These are phyloP conservation scores for Teunomyces kruisii DNA, from an alignment of 805 yeast genomes.

Conservation along the genomic window DNA sequence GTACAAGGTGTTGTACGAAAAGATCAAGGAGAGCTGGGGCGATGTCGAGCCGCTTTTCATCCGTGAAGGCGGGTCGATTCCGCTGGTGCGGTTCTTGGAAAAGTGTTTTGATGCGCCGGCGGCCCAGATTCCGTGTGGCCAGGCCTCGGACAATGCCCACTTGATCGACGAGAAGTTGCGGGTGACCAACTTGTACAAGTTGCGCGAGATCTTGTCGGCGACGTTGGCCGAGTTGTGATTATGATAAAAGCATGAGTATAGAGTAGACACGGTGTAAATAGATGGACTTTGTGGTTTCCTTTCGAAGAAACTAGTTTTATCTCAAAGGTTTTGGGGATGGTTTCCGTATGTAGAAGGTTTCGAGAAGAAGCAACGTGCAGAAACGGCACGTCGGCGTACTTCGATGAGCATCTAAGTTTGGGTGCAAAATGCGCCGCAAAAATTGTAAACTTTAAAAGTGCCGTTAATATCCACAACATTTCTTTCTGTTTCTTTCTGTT, in stretches of 20 bases:
- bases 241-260: neutral
- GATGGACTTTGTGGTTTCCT: too few species aligned
- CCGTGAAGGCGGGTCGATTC: constrained; percentile 97
- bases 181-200: constrained; percentile 71
- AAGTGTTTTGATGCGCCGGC: constrained; percentile 83
- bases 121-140: constrained; percentile 96
- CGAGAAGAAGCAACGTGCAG: too few species aligned
- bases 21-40: constrained; percentile 71
- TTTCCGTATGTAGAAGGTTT: too few species aligned
- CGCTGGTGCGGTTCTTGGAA: constrained; percentile 82
- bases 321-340: too few species aligned
- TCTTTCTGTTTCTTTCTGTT: neutral
- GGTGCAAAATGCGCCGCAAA: neutral
- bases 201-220: constrained; percentile 61
- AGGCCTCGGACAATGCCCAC: constrained; percentile 92
- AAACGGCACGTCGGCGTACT: too few species aligned
- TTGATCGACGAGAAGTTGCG: constrained; percentile 83
- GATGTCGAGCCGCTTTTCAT: constrained; percentile 73
- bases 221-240: constrained; percentile 46
- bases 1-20: constrained; percentile 63
- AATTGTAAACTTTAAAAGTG: too few species aligned
- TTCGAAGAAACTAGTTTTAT: too few species aligned
- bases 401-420: neutral
- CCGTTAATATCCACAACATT: too few species aligned
- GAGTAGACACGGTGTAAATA: too few species aligned